These are phyloP conservation scores for Cystofilobasidium bisporidii DNA, from an alignment of 768 basidiomycete genomes.

Conservation along the genomic window DNA sequence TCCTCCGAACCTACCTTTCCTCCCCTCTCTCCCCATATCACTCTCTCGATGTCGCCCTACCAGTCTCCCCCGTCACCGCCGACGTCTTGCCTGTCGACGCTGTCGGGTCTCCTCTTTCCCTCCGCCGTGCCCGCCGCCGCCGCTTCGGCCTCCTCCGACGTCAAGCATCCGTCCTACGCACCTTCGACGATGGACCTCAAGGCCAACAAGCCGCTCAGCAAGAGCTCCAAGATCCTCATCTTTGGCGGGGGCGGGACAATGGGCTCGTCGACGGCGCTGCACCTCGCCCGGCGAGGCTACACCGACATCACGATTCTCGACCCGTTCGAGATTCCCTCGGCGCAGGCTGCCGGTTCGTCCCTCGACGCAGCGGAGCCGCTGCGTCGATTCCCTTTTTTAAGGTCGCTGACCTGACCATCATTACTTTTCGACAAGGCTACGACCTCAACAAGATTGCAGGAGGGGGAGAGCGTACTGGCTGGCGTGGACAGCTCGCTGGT, in stretches of 20 bases:
- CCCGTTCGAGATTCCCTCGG: slow-evolving; percentile 32
- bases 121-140: background rate
- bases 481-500: slow-evolving; percentile 27
- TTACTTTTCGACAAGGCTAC: too few relatives aligned
- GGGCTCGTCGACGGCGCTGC: slow-evolving; percentile 38
- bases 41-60: too few relatives aligned
- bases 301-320: slow-evolving; percentile 35
- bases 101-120: background rate
- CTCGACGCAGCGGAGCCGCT: background rate
- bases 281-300: slow-evolving; percentile 36
- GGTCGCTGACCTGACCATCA: background rate
- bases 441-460: slow-evolving; percentile 37
- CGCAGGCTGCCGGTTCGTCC: slow-evolving; percentile 29
- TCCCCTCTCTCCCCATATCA: too few relatives aligned
- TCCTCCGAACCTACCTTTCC: too few relatives aligned
- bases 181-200: background rate
- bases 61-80: too few relatives aligned
- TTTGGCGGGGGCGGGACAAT: slow-evolving; percentile 39
- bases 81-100: background rate
- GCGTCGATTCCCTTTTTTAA: background rate
- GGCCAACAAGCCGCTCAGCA: background rate
- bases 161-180: background rate
- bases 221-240: slow-evolving; percentile 27
- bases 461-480: slow-evolving; percentile 28
- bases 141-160: background rate